A percentile compares a stretch with the other conserved stretches of the same genome.
Evolutionary conservation across 2,329 filamentous ascomycete species (phyloP).

Genomic region (Aureobasidium uvarum): DNA sequence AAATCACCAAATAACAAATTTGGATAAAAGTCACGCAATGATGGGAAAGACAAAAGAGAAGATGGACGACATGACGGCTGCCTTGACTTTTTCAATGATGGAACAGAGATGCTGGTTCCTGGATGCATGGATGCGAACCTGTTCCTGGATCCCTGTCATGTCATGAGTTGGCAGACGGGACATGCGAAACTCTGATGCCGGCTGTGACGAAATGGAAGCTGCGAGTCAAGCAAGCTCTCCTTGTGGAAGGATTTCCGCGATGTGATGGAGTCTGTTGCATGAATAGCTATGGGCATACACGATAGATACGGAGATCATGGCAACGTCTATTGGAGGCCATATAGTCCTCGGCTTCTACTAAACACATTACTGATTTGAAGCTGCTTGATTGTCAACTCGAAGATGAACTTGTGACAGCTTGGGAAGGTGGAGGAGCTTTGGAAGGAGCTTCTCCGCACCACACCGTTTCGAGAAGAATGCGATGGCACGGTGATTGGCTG

Average conservation of each 20-base stretch:
- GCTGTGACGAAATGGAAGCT: slow-evolving; percentile 20
- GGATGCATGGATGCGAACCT: background rate
- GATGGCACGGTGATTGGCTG: slow-evolving; percentile 22
- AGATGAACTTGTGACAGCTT: background rate
- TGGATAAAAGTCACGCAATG: background rate
- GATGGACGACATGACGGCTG: background rate
- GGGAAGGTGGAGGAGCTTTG: background rate
- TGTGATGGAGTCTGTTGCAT: background rate
- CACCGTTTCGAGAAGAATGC: slow-evolving; percentile 23
- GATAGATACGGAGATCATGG: background rate
- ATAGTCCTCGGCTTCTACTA: background rate
- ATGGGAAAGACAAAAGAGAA: background rate
- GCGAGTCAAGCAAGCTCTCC: background rate
- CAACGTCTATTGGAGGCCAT: background rate
- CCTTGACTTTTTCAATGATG: slow-evolving; percentile 3
- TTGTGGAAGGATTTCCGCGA: background rate
- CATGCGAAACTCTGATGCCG: slow-evolving; percentile 5
- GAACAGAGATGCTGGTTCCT: background rate
- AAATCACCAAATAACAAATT: background rate
- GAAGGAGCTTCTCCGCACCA: slow-evolving; percentile 7
- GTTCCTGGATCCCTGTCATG: slow-evolving; percentile 15
- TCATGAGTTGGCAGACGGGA: slow-evolving; percentile 15
- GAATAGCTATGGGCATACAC: background rate
- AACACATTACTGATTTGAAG: background rate
- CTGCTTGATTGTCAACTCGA: background rate